Percentiles rank a stretch among this genome's conserved stretches.
Conservation (phyloP, 805 yeast species). For the Wickerhamomyces strasburgensis region DNA sequence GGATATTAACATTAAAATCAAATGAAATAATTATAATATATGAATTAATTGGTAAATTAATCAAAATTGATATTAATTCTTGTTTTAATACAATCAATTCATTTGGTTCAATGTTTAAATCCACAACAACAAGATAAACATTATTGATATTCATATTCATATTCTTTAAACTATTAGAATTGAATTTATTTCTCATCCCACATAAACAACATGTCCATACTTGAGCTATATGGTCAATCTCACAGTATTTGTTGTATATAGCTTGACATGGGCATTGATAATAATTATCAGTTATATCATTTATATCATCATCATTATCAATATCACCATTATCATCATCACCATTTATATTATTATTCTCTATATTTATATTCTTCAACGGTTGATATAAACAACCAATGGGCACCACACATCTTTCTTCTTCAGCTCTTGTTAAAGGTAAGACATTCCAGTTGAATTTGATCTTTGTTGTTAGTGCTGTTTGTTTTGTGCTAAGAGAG, state of each 20-base stretch:
- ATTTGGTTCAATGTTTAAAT: conserved; percentile 79
- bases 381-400: conserved; percentile 84
- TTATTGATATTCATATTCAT: too few relatives aligned
- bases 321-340: too few relatives aligned
- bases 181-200: conserved; percentile 60
- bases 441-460: conserved; percentile 76
- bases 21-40: too few relatives aligned
- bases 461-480: too few relatives aligned
- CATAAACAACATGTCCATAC: conserved; percentile 85
- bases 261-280: too few relatives aligned
- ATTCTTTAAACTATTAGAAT: too few relatives aligned
- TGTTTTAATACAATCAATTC: conserved; percentile 74
- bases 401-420: conserved; percentile 85
- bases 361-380: too few relatives aligned
- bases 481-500: too few relatives aligned
- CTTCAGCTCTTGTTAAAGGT: conserved; percentile 84
- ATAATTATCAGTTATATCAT: conserved; percentile 16
- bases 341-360: too few relatives aligned
- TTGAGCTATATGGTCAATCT: conserved; percentile 65
- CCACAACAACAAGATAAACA: conserved; percentile 76
- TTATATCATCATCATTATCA: background rate
- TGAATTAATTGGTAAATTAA: too few relatives aligned
- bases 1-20: too few relatives aligned
- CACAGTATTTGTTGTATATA: conserved; percentile 79
- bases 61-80: conserved; percentile 59